These are phyloP conservation scores for Blastocystis sp. DNA, from an alignment of 352 stramenopile species.

Conservation along the genomic window DNA sequence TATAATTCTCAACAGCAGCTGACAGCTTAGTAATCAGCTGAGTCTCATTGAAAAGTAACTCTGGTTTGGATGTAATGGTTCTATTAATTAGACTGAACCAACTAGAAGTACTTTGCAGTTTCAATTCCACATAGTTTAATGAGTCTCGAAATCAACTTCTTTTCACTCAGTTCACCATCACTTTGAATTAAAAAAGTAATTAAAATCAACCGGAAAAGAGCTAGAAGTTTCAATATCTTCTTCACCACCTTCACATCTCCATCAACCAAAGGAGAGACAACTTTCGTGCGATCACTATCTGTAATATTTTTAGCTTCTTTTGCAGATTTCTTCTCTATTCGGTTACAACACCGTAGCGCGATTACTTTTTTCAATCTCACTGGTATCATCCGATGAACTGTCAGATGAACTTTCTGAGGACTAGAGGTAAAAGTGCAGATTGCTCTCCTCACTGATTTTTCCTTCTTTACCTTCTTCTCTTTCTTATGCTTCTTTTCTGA, in stretches of 20 bases:
- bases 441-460: neutral
- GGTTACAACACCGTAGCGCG: neutral
- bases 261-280: conserved; percentile 10
- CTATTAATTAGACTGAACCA: neutral
- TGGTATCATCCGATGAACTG: neutral
- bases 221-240: conserved; percentile 17
- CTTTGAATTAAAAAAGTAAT: neutral
- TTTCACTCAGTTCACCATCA: neutral
- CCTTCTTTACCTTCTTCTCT: conserved; percentile 38
- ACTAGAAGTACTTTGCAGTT: neutral
- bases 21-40: neutral
- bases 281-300: neutral
- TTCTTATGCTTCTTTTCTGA: neutral
- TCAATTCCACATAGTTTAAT: conserved; percentile 58
- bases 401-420: neutral
- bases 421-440: neutral
- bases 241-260: conserved; percentile 16
- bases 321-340: neutral
- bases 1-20: neutral
- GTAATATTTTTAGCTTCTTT: neutral
- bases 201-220: neutral
- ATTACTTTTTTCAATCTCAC: neutral
- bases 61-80: neutral
- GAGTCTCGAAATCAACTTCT: conserved; percentile 57
- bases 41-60: neutral